phyloP scores from a whole-genome alignment of 1,284 basidiomycete genomes.

The Melampsora americana region DNA sequence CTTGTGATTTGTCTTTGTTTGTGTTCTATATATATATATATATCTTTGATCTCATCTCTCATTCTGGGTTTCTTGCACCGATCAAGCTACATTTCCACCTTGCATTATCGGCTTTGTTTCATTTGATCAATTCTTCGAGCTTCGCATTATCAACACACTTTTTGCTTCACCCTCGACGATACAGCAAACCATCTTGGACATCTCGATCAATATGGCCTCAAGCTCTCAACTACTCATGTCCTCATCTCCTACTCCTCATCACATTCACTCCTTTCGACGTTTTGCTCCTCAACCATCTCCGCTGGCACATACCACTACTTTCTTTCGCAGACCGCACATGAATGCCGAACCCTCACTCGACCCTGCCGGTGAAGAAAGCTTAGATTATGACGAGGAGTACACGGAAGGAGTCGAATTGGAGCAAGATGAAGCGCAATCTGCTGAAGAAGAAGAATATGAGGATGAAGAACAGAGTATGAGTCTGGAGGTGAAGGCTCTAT shows the following conservation, averaged over 20 bases:
- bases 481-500: background rate
- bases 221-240: slow-evolving; percentile 29
- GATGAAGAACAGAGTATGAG: slow-evolving; percentile 7
- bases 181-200: background rate
- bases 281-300: slow-evolving; percentile 38
- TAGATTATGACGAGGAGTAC: slow-evolving; percentile 6
- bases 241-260: slow-evolving; percentile 35
- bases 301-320: slow-evolving; percentile 4
- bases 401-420: background rate
- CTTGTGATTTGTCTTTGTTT: slow-evolving; percentile 3
- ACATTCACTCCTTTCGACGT: slow-evolving; percentile 22
- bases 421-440: slow-evolving; percentile 11
- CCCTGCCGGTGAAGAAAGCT: slow-evolving; percentile 7
- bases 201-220: slow-evolving; percentile 20
- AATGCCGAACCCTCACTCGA: slow-evolving; percentile 1
- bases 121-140: no score
- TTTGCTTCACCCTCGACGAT: background rate
- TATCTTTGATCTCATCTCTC: background rate
- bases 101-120: background rate
- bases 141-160: no score
- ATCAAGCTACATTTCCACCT: background rate
- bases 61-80: background rate
- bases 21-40: background rate
- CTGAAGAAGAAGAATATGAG: slow-evolving; percentile 8
- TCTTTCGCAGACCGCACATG: background rate